Base-by-base conservation (phyloP, 1,139 yeast species). In the Lodderomyces orthopsilosis region DNA sequence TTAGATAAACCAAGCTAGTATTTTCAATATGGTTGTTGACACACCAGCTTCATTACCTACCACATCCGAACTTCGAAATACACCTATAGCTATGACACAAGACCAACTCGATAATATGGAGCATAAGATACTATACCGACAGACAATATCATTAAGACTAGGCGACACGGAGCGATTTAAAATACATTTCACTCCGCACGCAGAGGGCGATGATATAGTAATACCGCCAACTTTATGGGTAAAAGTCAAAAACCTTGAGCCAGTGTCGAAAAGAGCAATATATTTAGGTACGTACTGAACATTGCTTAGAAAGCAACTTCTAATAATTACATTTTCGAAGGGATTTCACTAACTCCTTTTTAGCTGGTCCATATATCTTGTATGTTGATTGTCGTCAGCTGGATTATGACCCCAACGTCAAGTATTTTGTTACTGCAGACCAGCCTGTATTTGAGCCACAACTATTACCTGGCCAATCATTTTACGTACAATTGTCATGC, bases 351-450 rank as follows among this genome's bases (percentile, higher is more conserved):
- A n/a, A n/a, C 19, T 13, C 6, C 22, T 21, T 3, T 21, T 6
- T 19, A 21, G 83, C 90, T 35, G 98, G 98, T 0, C 98, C 98
- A 0, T 91, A 81, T 57, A 77, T 86, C n/a, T 61, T 93, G 2
- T 93, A 91, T 56, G 93, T 84, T 18, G 97, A 93, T 61, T 82
- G 94, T 41, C 66, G 83, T 40, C 74, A 87, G 0, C 77, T 66
- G 8, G 85, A 78, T 24, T 93, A 81, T 57, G 74, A 80, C 43
- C 83, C 79, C 47, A 66, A 75, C 21, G 65, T 70, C 38, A 65
- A 66, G 44, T 74, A 79, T 48, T 79, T 77, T 51, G 73, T 79
- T n/a, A 77, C 86, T 0, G 85, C 85, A 0, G 88, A 85, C 52
- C 83, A 83, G 49, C 88, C 73, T 56, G 70, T 66, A 23, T 88